Conservation (phyloP, 495 filamentous ascomycete species). For the Neurospora sp. region DNA sequence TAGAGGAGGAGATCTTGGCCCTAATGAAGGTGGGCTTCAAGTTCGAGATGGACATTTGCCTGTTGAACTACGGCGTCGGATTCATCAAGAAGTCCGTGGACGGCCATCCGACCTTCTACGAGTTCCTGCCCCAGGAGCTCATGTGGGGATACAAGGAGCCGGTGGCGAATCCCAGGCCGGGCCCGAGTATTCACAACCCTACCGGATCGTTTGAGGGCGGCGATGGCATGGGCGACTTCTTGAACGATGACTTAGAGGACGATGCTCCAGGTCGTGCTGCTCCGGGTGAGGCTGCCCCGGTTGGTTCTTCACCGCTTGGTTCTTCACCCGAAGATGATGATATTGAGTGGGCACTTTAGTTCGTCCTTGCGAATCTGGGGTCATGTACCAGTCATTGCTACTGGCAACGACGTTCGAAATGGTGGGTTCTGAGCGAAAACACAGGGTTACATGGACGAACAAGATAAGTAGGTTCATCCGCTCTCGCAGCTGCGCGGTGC, state of each 20-base stretch:
- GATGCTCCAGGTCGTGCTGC: not conserved
- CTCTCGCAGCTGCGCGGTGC: not conserved
- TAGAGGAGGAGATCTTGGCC: constrained; percentile 42
- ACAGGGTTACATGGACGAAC: not conserved
- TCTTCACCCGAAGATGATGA: not conserved
- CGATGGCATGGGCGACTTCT: constrained; percentile 11
- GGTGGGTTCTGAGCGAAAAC: not conserved
- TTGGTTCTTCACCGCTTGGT: not conserved
- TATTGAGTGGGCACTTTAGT: not conserved
- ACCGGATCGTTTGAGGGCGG: constrained; percentile 2
- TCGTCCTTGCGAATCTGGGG: not conserved
- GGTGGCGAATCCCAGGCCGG: constrained; percentile 24
- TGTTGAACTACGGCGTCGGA: constrained; percentile 49
- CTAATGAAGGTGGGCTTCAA: constrained; percentile 69
- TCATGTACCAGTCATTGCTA: not conserved
- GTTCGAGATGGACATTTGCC: constrained; percentile 52
- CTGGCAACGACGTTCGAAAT: not conserved
- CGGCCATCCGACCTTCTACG: constrained; percentile 48
- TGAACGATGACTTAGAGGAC: not conserved
- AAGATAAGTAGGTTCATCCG: not conserved
- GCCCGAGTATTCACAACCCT: constrained; percentile 22
- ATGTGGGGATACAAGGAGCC: constrained; percentile 58
- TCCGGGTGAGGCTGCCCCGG: not conserved
- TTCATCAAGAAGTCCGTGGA: constrained; percentile 51
- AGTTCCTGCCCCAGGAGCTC: constrained; percentile 59